Conservation (phyloP, 2,329 filamentous ascomycete species). For the Neocucurbitaria cava region DNA sequence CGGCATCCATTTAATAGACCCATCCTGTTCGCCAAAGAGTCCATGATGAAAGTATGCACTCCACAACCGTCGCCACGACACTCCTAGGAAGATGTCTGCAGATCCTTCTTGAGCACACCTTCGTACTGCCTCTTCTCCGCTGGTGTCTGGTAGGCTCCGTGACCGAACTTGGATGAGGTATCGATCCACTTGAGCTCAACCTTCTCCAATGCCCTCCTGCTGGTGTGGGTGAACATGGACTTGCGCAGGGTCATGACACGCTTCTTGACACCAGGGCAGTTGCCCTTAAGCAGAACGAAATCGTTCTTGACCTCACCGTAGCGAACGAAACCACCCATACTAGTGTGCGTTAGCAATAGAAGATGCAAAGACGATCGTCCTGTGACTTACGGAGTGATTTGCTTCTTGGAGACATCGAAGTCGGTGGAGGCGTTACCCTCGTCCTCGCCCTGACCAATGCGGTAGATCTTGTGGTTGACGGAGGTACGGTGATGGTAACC, state of each 20-base stretch:
- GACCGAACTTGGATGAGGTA: conserved; percentile 99
- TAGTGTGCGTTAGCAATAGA: conserved; percentile 58
- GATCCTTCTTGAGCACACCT: conserved; percentile 99
- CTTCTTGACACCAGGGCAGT: conserved; percentile 98
- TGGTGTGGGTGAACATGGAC: conserved; percentile 98
- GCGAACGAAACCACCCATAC: conserved; percentile 98
- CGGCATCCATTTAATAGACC: conserved; percentile 42
- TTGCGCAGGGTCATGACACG: conserved; percentile 98
- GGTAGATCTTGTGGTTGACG: conserved; percentile 99
- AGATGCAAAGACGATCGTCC: not conserved
- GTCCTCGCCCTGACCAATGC: conserved; percentile 90
- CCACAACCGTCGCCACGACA: conserved; percentile 29
- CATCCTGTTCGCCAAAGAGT: conserved; percentile 47
- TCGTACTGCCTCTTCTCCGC: conserved; percentile 98
- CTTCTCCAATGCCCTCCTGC: conserved; percentile 96
- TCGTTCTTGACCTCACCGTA: conserved; percentile 99
- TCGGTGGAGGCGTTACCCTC: conserved; percentile 94
- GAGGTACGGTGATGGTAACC: conserved; percentile 99
- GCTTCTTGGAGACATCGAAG: conserved; percentile 98
- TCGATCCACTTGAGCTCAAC: conserved; percentile 99
- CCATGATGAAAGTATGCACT: conserved; percentile 46
- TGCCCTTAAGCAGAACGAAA: conserved; percentile 97
- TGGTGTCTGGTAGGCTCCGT: conserved; percentile 98
- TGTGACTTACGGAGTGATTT: conserved; percentile 92
- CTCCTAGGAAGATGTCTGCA: conserved; percentile 63